Base-by-base conservation (phyloP, 1,139 yeast species). In the Geotrichum carabidarum region DNA sequence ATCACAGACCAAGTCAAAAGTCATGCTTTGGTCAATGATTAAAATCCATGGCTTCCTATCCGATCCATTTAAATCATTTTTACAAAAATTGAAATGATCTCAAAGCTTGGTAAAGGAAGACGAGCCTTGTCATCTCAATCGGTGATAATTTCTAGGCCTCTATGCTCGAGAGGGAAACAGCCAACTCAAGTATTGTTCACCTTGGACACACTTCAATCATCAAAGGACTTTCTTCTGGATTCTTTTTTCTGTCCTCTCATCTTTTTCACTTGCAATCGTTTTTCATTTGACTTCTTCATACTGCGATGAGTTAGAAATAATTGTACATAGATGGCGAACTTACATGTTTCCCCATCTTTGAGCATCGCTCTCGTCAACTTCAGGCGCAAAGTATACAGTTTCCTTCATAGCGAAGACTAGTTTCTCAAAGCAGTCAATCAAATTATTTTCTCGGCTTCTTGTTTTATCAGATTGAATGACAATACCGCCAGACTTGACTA, bases 381-480 rank as follows among this genome's bases (percentile, higher is more conserved):
- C 88, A 0, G 71, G 72, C 0, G 80, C 80, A 57, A 84, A 78
- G 57, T 69, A 70, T 0, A 79, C 80, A 1, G 69, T 65, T 0
- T 68, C 68, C 60, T 75, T 78, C 55, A 88, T 76, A 51, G 81
- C 86, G 1, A 69, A 63, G 1, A 80, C 71, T 27, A 88, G 74
- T 65, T 85, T 84, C 15, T 71, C 70, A 60, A 80, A 80, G 62
- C 95, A 88, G 40, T 79, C 78, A 8, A 74, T 74, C 12, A 79
- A 68, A 63, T 88, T 88, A 12, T 70, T 71, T 11, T 79, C 82
- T 59, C 90, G 73, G 41, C 80, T 81, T 36, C 96, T 68, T 3
- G 79, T 71, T 9, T 71, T 65, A 60, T 86, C 94, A 45, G 86
- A 78, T 58, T 81, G 86, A 1, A 88, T 75, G 8, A 85, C 69